Conservation (phyloP, 768 basidiomycete species). For the Favolaschia claudopus region DNA sequence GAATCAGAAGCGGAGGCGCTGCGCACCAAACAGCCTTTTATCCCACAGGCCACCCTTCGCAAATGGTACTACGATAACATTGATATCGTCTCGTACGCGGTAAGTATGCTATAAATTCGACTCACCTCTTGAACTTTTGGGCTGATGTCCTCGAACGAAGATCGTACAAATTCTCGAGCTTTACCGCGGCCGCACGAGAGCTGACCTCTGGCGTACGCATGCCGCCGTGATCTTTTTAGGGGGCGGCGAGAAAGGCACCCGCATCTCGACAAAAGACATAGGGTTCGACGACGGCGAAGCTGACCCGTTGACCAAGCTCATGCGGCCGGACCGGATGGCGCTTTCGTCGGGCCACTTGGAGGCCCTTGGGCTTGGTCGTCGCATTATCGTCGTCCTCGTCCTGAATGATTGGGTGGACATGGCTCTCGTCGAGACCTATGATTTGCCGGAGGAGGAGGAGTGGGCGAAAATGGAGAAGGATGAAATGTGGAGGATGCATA, state of each 20-base stretch:
- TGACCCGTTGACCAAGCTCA: not conserved
- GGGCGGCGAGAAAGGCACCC: slow-evolving; percentile 7
- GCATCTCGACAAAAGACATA: slow-evolving; percentile 5
- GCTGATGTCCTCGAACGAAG: not conserved
- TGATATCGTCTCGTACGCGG: slow-evolving; percentile 21
- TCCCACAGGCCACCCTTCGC: slow-evolving; percentile 14
- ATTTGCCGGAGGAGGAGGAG: slow-evolving; percentile 15
- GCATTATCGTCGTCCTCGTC: slow-evolving; percentile 13
- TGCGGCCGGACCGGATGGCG: not conserved
- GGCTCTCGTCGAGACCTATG: slow-evolving; percentile 3
- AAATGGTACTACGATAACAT: slow-evolving; percentile 28
- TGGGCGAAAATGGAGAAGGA: slow-evolving; percentile 10
- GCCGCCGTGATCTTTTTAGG: slow-evolving; percentile 9
- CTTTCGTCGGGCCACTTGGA: not conserved
- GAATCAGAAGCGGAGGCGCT: slow-evolving; percentile 1
- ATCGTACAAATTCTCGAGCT: slow-evolving; percentile 19
- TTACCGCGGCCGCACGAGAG: slow-evolving; percentile 9
- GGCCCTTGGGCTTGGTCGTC: not conserved
- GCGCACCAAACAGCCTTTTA: not conserved
- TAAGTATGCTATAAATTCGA: too few relatives aligned
- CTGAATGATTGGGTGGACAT: not conserved
- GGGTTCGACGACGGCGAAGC: slow-evolving; percentile 15
- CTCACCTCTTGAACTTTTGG: not conserved
- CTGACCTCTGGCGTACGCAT: slow-evolving; percentile 19
- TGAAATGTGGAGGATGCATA: slow-evolving; percentile 23